Percentiles rank a stretch among this genome's conserved stretches.
Evolutionary conservation across 805 yeast species (phyloP).

Genomic region (Nakazawaea holstii): DNA sequence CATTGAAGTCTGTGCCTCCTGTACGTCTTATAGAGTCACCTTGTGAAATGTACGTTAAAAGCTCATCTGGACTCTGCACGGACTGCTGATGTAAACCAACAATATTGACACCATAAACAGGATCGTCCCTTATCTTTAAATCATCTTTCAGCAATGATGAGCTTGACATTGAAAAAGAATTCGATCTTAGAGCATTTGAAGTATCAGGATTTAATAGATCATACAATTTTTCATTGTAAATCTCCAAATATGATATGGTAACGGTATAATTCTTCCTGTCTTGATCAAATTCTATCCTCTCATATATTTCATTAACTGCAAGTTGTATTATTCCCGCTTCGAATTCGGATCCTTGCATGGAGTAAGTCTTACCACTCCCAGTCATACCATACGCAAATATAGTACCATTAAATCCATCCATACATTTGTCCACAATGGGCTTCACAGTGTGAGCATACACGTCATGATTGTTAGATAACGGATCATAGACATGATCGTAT

Average conservation of each 20-base stretch:
- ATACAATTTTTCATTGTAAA: conserved; percentile 80
- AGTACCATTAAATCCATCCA: conserved; percentile 80
- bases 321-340: conserved; percentile 71
- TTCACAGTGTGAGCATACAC: conserved; percentile 57
- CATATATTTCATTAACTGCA: conserved; percentile 58
- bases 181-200: conserved; percentile 16
- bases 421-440: conserved; percentile 47
- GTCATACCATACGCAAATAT: conserved; percentile 95
- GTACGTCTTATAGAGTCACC: conserved; percentile 80
- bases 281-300: conserved; percentile 29
- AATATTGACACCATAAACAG: conserved; percentile 58
- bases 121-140: conserved; percentile 74
- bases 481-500: conserved; percentile 77
- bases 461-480: conserved; percentile 43
- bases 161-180: conserved; percentile 2
- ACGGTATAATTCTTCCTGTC: conserved; percentile 36
- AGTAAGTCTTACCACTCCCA: conserved; percentile 85
- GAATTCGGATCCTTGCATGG: conserved; percentile 67
- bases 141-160: conserved; percentile 32
- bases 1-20: conserved; percentile 84
- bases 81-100: conserved; percentile 63
- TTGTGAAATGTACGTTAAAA: conserved; percentile 49
- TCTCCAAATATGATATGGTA: conserved; percentile 71
- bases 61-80: conserved; percentile 53
- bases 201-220: conserved; percentile 55